A percentile compares a stretch with the other conserved stretches of the same genome.
These are phyloP conservation scores for Candida rishiriensis DNA, from an alignment of 805 yeast species.

Conservation along the genomic window DNA sequence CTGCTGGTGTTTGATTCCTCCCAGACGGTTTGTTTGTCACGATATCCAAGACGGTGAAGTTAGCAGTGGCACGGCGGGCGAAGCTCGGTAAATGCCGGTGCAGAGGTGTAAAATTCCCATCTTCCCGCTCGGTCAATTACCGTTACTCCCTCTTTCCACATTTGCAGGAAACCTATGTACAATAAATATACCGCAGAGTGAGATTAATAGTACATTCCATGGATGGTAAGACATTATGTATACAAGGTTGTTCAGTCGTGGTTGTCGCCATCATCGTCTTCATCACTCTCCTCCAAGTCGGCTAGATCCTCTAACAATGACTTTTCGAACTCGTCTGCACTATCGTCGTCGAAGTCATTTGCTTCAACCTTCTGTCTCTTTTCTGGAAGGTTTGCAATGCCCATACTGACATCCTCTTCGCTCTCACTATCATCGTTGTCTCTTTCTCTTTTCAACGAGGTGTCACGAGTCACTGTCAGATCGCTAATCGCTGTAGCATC, in stretches of 20 bases:
- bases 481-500: constrained; percentile 5
- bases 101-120: no score
- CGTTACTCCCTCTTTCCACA: no score
- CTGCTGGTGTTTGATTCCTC: no score
- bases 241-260: background rate
- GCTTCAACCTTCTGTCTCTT: constrained; percentile 16
- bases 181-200: no score
- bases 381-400: constrained; percentile 9
- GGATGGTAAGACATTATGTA: no score
- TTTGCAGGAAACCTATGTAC: no score
- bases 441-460: constrained; percentile 14
- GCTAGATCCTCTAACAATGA: constrained; percentile 48
- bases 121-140: no score
- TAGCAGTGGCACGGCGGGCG: no score
- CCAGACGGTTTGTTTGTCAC: no score
- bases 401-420: constrained; percentile 19
- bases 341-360: constrained; percentile 25
- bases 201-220: no score
- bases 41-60: no score
- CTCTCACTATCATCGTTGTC: constrained; percentile 17
- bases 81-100: no score
- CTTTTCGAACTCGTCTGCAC: constrained; percentile 45
- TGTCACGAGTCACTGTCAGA: constrained; percentile 11
- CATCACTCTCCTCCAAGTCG: constrained; percentile 34
- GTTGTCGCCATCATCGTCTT: background rate